Conservation (phyloP, 1,139 yeast genomes). For the Oligophagozyma castellii region DNA sequence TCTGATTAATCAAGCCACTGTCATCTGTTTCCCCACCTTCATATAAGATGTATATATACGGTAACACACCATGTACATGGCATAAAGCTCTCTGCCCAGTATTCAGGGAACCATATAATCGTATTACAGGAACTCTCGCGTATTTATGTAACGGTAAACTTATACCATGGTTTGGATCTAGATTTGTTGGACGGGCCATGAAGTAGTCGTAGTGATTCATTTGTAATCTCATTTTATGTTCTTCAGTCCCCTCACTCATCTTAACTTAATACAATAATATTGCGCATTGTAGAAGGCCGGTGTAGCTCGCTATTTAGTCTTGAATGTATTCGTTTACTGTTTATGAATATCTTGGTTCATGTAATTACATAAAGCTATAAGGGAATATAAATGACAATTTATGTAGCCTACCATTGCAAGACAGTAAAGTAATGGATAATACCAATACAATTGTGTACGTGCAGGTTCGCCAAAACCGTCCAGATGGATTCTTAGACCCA, state of each 20-base stretch:
- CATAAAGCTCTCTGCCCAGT: constrained; percentile 43
- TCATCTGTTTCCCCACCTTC: constrained; percentile 27
- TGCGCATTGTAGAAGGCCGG: too few relatives aligned
- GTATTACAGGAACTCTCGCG: constrained; percentile 52
- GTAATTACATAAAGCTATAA: too few relatives aligned
- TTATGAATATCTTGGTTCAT: too few relatives aligned
- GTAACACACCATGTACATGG: constrained; percentile 77
- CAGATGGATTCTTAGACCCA: constrained; percentile 31
- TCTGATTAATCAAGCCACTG: constrained; percentile 13
- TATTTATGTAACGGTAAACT: constrained; percentile 25
- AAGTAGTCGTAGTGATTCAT: constrained; percentile 46
- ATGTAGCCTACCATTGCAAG: too few relatives aligned
- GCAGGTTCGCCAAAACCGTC: constrained; percentile 26
- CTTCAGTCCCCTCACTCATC: too few relatives aligned
- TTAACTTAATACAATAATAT: too few relatives aligned
- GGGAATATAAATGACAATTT: too few relatives aligned
- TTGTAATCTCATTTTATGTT: constrained; percentile 18
- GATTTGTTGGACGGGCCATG: constrained; percentile 32
- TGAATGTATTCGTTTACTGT: too few relatives aligned
- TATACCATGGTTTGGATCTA: constrained; percentile 26
- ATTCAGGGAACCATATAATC: constrained; percentile 59
- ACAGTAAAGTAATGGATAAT: constrained; percentile 13
- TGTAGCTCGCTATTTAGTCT: too few relatives aligned
- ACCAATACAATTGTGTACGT: constrained; percentile 20
- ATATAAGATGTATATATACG: constrained; percentile 61